Evolutionary conservation across 441 rosid genomes (phyloP).

Genomic region (Kokia cookei): DNA sequence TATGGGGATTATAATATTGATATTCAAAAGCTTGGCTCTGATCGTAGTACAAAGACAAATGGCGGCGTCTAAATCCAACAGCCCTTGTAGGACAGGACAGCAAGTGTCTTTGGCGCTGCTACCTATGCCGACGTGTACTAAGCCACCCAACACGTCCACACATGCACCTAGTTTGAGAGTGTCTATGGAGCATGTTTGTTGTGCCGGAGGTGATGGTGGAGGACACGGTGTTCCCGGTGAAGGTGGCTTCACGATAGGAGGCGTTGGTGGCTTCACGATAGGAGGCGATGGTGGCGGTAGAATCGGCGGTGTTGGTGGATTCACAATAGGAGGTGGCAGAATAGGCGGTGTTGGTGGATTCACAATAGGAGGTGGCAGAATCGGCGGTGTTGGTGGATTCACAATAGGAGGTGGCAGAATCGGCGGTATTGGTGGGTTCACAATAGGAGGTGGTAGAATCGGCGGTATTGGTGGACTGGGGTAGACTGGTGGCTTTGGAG

Average conservation of each 20-base stretch:
- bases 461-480: background rate
- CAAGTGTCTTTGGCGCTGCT: slow-evolving; percentile 57
- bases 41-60: slow-evolving; percentile 81
- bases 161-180: slow-evolving; percentile 74
- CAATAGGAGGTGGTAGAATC: background rate
- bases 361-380: background rate
- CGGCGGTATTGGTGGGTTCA: background rate
- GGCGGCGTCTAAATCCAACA: slow-evolving; percentile 68
- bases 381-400: background rate
- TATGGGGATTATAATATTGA: slow-evolving; percentile 51
- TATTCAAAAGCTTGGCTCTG: slow-evolving; percentile 57
- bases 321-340: background rate
- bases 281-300: background rate
- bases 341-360: background rate
- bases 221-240: slow-evolving; percentile 45
- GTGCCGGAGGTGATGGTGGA: slow-evolving; percentile 45
- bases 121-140: slow-evolving; percentile 57
- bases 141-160: slow-evolving; percentile 70
- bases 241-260: slow-evolving; percentile 32
- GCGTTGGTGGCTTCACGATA: slow-evolving; percentile 16
- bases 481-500: background rate
- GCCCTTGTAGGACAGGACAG: slow-evolving; percentile 68
- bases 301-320: background rate
- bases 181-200: slow-evolving; percentile 60
- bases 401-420: background rate